Percentiles rank a stretch among this genome's conserved stretches.
phyloP scores from a whole-genome alignment of 129 eudicot genomes.

The Logfia minima region DNA sequence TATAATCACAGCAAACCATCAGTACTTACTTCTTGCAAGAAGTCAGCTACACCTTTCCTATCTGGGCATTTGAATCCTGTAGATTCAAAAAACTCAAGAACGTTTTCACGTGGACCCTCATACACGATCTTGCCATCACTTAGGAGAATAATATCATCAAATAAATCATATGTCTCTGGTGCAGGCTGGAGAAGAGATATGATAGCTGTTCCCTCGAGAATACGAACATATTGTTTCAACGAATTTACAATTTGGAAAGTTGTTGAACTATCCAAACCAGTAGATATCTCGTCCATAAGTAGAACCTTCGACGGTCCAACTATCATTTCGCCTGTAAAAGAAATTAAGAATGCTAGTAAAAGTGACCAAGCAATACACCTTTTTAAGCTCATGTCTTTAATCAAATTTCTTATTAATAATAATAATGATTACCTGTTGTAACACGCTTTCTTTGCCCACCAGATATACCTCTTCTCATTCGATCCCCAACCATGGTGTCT shows the following conservation, averaged over 20 bases:
- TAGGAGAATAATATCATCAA: conserved; percentile 73
- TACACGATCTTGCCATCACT: conserved; percentile 72
- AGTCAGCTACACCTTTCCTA: conserved; percentile 85
- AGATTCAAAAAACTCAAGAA: conserved; percentile 73
- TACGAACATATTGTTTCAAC: conserved; percentile 63
- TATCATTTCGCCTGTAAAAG: conserved; percentile 63
- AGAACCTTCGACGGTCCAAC: conserved; percentile 89
- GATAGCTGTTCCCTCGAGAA: conserved; percentile 68
- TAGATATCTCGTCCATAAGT: conserved; percentile 93
- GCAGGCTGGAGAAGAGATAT: conserved; percentile 93
- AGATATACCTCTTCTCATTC: conserved; percentile 75
- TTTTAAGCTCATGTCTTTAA: too few relatives aligned
- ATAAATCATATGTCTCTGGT: conserved; percentile 76
- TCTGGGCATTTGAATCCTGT: conserved; percentile 82
- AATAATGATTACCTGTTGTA: conserved; percentile 56
- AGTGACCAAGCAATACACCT: background rate
- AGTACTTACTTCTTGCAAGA: conserved; percentile 77
- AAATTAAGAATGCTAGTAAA: background rate
- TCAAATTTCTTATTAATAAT: too few relatives aligned
- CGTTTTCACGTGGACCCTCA: conserved; percentile 71
- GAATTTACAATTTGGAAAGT: conserved; percentile 76
- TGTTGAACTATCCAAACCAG: conserved; percentile 91
- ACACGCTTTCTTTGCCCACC: conserved; percentile 93
- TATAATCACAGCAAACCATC: background rate
- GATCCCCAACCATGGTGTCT: conserved; percentile 83